phyloP scores from a whole-genome alignment of 257 asterid species.

The Haberlea rhodopensis region DNA sequence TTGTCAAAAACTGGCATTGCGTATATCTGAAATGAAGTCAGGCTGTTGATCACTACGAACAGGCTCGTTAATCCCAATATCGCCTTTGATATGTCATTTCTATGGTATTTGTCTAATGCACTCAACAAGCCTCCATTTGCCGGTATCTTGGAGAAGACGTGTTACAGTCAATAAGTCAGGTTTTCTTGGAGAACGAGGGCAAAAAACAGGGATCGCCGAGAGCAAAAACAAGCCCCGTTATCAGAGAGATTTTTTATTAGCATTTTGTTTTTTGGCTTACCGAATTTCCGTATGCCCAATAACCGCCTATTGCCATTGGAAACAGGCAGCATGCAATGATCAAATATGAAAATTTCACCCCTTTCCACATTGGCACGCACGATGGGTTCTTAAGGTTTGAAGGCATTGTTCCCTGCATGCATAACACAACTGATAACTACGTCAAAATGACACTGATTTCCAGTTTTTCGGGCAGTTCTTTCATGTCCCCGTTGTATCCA shows the following conservation, averaged over 20 bases:
- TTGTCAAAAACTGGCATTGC: constrained; percentile 95
- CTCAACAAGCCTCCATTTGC: constrained; percentile 65
- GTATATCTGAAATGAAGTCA: constrained; percentile 84
- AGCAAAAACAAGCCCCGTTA: not conserved
- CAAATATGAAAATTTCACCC: constrained; percentile 58
- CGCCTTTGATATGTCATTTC: constrained; percentile 47
- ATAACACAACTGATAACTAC: constrained; percentile 1
- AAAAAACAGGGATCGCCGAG: no score
- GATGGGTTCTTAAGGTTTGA: constrained; percentile 65
- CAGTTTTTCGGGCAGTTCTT: no score
- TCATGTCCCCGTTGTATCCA: no score
- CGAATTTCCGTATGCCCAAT: constrained; percentile 84
- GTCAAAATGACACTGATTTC: no score
- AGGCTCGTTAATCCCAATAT: constrained; percentile 57
- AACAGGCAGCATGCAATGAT: constrained; percentile 72
- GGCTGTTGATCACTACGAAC: constrained; percentile 64
- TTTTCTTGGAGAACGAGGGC: no score
- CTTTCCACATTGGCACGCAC: constrained; percentile 84
- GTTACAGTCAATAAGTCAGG: not conserved
- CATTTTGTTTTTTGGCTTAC: constrained; percentile 26
- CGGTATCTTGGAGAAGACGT: constrained; percentile 52
- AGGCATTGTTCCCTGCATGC: constrained; percentile 83
- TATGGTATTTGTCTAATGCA: constrained; percentile 65
- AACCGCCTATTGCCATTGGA: constrained; percentile 82
- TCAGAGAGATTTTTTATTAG: no score